Conservation (phyloP, 495 filamentous ascomycete genomes). For the Neurospora sp. region DNA sequence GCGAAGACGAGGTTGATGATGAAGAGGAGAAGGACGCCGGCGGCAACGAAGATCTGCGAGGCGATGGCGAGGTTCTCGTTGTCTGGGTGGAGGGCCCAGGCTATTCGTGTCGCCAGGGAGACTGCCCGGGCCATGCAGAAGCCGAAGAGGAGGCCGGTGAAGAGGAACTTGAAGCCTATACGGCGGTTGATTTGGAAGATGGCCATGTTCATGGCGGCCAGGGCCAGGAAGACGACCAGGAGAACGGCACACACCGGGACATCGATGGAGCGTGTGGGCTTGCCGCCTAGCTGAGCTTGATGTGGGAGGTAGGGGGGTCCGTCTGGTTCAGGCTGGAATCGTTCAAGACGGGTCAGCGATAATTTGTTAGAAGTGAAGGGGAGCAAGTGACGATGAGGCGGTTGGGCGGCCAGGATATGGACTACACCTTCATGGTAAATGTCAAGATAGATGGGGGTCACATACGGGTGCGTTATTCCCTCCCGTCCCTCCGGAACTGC, state of each 20-base stretch:
- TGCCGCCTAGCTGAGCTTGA: slow-evolving; percentile 47
- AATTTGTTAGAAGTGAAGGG: background rate
- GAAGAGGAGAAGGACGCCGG: slow-evolving; percentile 71
- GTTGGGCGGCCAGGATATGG: background rate
- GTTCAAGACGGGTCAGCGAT: background rate
- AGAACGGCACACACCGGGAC: slow-evolving; percentile 57
- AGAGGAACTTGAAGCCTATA: slow-evolving; percentile 57
- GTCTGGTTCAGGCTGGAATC: background rate
- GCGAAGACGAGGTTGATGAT: slow-evolving; percentile 71
- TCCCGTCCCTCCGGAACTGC: background rate
- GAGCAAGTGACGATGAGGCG: background rate
- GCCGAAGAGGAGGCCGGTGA: slow-evolving; percentile 58
- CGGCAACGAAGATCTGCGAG: slow-evolving; percentile 61
- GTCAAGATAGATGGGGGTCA: background rate
- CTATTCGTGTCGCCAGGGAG: slow-evolving; percentile 54
- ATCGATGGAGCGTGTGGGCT: slow-evolving; percentile 47
- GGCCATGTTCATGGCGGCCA: slow-evolving; percentile 52
- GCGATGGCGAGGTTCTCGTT: slow-evolving; percentile 55
- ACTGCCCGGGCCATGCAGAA: slow-evolving; percentile 67
- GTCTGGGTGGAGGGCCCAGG: slow-evolving; percentile 38
- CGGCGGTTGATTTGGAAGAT: slow-evolving; percentile 51
- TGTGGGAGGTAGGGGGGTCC: slow-evolving; percentile 24
- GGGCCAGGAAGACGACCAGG: slow-evolving; percentile 49
- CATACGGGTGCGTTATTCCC: background rate
- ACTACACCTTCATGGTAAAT: background rate